Conservation (phyloP, 371 early-diverging fungal genomes). For the Haplosporangium sp. region DNA sequence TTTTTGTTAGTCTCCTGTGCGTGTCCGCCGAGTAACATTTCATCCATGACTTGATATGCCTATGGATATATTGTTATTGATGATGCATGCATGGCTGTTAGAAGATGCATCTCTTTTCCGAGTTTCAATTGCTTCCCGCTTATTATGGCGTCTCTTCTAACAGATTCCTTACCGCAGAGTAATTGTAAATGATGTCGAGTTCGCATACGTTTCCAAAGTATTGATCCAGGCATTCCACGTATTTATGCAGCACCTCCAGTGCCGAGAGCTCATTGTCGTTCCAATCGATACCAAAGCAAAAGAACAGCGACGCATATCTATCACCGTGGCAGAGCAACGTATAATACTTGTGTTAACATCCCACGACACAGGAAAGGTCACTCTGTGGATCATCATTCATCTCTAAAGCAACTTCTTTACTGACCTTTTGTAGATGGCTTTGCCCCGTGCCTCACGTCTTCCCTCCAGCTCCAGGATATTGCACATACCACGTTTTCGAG, state of each 20-base stretch:
- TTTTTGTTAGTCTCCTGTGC: slow-evolving; percentile 55
- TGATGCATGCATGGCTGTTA: neutral
- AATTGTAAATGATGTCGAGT: slow-evolving; percentile 78
- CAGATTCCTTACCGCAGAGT: slow-evolving; percentile 49
- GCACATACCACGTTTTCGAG: slow-evolving; percentile 58
- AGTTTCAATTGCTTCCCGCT: too few species aligned
- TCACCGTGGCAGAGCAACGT: neutral
- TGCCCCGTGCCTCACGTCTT: slow-evolving; percentile 51
- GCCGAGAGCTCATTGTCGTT: slow-evolving; percentile 59
- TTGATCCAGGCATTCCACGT: slow-evolving; percentile 59
- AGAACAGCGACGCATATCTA: slow-evolving; percentile 60
- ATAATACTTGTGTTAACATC: neutral
- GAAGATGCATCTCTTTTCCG: neutral
- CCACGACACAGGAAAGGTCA: neutral
- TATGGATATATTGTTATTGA: slow-evolving; percentile 1
- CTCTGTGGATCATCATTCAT: neutral
- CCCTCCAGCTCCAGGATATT: slow-evolving; percentile 58
- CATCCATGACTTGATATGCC: slow-evolving; percentile 63
- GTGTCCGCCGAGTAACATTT: slow-evolving; percentile 62
- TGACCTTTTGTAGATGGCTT: slow-evolving; percentile 60
- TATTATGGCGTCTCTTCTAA: too few species aligned
- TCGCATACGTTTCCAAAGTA: slow-evolving; percentile 70
- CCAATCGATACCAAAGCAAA: slow-evolving; percentile 57
- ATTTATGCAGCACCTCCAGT: slow-evolving; percentile 58
- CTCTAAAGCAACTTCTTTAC: neutral